Evolutionary conservation across 2,329 filamentous ascomycete species (phyloP).

Genomic region (Diaporthe capsici): DNA sequence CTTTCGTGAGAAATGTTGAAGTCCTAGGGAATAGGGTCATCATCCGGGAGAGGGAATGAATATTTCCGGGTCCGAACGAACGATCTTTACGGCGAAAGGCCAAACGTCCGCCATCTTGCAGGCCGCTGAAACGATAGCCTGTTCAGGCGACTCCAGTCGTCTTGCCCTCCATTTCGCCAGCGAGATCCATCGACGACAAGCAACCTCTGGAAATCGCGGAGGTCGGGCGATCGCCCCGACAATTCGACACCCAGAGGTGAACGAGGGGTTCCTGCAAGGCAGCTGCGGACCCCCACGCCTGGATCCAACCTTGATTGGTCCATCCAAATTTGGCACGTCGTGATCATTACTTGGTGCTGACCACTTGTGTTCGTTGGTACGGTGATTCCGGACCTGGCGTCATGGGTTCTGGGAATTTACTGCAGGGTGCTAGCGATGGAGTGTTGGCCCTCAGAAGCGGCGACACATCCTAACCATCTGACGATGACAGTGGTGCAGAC

Average conservation of each 20-base stretch:
- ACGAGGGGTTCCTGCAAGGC: conserved; percentile 32
- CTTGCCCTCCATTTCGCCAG: conserved; percentile 5
- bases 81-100: conserved; percentile 30
- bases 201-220: conserved; percentile 12
- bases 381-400: conserved; percentile 6
- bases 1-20: not conserved
- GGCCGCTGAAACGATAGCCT: conserved; percentile 32
- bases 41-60: not conserved
- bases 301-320: conserved; percentile 18
- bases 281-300: conserved; percentile 31
- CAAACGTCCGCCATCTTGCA: conserved; percentile 9
- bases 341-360: not conserved
- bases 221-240: conserved; percentile 36
- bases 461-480: not conserved
- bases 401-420: not conserved
- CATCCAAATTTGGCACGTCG: conserved; percentile 21
- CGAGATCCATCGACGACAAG: conserved; percentile 17
- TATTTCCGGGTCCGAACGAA: conserved; percentile 4
- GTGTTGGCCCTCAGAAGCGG: not conserved
- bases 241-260: not conserved
- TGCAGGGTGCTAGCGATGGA: not conserved
- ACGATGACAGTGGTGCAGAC: not conserved
- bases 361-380: not conserved
- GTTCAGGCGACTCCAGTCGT: not conserved
- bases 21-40: not conserved